Evolutionary conservation across 2,329 filamentous ascomycete species (phyloP).

Genomic region (Penicillium sp.): DNA sequence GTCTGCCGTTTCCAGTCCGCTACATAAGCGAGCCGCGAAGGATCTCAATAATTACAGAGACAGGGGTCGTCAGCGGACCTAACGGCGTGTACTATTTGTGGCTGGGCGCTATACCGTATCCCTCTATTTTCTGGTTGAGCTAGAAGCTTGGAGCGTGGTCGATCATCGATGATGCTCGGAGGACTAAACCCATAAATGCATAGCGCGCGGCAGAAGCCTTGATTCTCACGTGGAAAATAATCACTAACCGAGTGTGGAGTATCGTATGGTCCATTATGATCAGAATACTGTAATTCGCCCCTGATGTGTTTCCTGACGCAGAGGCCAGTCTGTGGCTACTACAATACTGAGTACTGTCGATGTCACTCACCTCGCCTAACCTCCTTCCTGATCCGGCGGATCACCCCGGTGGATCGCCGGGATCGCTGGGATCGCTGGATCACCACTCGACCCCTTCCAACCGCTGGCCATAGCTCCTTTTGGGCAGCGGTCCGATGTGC

Average conservation of each 20-base stretch:
- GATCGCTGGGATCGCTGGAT: conserved; percentile 15
- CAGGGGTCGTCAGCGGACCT: neutral
- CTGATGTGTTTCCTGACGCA: conserved; percentile 12
- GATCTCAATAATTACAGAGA: neutral
- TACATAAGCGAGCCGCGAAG: no score
- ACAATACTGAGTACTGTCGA: conserved; percentile 4
- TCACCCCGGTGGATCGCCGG: conserved; percentile 21
- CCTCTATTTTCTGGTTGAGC: neutral
- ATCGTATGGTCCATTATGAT: neutral
- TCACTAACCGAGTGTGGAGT: neutral
- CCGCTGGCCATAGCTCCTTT: conserved; percentile 35
- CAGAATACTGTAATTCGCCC: neutral
- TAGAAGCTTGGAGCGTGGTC: neutral
- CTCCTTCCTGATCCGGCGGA: conserved; percentile 26
- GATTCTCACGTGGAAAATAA: conserved; percentile 12
- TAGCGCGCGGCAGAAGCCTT: neutral
- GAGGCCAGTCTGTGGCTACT: no score
- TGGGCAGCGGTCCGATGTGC: conserved; percentile 20
- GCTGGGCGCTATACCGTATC: neutral
- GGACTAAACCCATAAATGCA: neutral
- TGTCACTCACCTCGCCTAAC: conserved; percentile 11
- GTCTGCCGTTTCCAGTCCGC: neutral
- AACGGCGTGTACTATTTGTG: neutral
- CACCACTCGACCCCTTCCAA: conserved; percentile 14
- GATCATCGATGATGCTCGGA: neutral